Evolutionary conservation across 495 filamentous ascomycete genomes (phyloP).

Genomic region (Podospora pseudocomata): DNA sequence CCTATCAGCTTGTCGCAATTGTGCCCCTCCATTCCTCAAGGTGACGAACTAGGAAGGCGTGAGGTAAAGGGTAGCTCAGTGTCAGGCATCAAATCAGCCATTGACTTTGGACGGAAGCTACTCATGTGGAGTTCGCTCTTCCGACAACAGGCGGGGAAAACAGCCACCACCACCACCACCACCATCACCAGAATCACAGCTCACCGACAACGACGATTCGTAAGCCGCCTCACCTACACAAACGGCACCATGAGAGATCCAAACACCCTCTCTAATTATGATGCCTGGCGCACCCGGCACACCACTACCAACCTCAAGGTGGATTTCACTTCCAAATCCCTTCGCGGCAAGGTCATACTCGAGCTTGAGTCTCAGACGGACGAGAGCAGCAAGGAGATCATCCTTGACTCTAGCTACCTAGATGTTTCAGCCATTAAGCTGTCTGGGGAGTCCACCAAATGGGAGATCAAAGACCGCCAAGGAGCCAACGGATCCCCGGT

Average conservation of each 20-base stretch:
- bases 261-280: conserved; percentile 89
- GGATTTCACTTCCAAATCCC: conserved; percentile 69
- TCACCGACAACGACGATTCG: conserved; percentile 26
- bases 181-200: conserved; percentile 18
- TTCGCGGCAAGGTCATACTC: conserved; percentile 72
- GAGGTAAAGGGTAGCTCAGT: conserved; percentile 12
- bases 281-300: conserved; percentile 75
- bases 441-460: conserved; percentile 47
- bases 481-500: conserved; percentile 81
- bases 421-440: conserved; percentile 65
- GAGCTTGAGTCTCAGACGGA: conserved; percentile 69
- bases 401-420: conserved; percentile 83
- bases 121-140: conserved; percentile 31
- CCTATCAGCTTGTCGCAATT: conserved; percentile 21
- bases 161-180: background rate
- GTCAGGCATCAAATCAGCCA: conserved; percentile 8
- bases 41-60: conserved; percentile 32
- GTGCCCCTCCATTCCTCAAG: conserved; percentile 1
- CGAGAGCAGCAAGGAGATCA: conserved; percentile 64
- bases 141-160: background rate
- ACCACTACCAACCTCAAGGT: conserved; percentile 74
- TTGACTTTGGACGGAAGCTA: conserved; percentile 1
- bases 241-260: conserved; percentile 70
- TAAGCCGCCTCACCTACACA: conserved; percentile 35
- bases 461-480: conserved; percentile 61